Evolutionary conservation across 73 alveolate species (phyloP).

Genomic region (Loxodes magnus): DNA sequence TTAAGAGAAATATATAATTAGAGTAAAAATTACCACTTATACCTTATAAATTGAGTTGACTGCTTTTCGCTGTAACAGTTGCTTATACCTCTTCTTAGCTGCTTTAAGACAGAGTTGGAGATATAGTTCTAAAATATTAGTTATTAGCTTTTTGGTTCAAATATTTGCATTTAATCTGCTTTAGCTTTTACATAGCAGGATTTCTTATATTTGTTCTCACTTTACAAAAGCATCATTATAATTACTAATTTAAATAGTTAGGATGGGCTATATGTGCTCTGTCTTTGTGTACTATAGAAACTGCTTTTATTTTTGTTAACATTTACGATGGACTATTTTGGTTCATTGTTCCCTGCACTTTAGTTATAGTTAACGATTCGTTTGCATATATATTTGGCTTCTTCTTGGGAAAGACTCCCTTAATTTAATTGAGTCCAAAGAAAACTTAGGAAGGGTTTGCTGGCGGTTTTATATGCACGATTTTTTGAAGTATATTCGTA

Average conservation of each 20-base stretch:
- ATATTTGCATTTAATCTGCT: conserved; percentile 5
- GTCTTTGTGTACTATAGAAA: neutral
- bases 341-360: conserved; percentile 82
- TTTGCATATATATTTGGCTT: conserved; percentile 84
- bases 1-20: conserved; percentile 70
- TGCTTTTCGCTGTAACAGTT: neutral
- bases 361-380: conserved; percentile 78
- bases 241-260: neutral
- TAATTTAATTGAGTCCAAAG: conserved; percentile 84
- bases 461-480: conserved; percentile 22
- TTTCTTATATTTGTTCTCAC: neutral
- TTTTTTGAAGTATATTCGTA: neutral
- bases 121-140: neutral
- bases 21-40: conserved; percentile 59
- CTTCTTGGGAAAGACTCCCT: conserved; percentile 75
- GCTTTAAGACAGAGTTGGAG: neutral
- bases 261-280: neutral
- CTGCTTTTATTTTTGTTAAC: conserved; percentile 25
- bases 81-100: neutral
- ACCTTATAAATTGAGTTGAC: conserved; percentile 23
- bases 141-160: neutral
- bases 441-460: conserved; percentile 99
- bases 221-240: neutral
- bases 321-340: conserved; percentile 88
- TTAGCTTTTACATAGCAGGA: neutral